Percentiles rank a stretch among this genome's conserved stretches.
Evolutionary conservation across 2,329 filamentous ascomycete genomes (phyloP).

Genomic region (Xylaria multiplex): DNA sequence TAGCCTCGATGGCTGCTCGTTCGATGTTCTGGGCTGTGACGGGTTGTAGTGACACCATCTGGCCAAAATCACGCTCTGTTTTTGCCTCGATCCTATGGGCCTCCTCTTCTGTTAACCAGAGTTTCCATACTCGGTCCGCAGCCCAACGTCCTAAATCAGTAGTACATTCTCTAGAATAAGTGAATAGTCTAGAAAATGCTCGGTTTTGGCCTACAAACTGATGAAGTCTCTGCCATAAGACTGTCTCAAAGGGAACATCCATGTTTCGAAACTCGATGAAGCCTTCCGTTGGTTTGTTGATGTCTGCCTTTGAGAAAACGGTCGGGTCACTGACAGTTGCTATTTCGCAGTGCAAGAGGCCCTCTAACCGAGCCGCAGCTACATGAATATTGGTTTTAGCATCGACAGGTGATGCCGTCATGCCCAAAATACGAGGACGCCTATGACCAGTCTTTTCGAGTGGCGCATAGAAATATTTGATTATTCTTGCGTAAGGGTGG

Average conservation of each 20-base stretch:
- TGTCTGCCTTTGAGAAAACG: conserved; percentile 64
- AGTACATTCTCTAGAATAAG: conserved; percentile 67
- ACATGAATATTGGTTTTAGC: conserved; percentile 76
- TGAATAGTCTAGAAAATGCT: conserved; percentile 66
- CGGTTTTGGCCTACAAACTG: conserved; percentile 53
- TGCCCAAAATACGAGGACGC: conserved; percentile 86
- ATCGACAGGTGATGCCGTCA: conserved; percentile 97
- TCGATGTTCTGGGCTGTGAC: conserved; percentile 40
- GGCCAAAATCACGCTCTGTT: conserved; percentile 56
- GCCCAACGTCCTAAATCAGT: conserved; percentile 83
- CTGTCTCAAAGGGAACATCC: conserved; percentile 66
- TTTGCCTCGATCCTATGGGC: conserved; percentile 68
- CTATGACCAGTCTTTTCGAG: conserved; percentile 54
- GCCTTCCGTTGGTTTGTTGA: conserved; percentile 69
- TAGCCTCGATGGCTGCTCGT: conserved; percentile 57
- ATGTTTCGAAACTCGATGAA: conserved; percentile 64
- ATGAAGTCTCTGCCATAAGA: conserved; percentile 69
- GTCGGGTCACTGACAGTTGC: conserved; percentile 71
- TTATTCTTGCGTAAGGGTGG: conserved; percentile 88
- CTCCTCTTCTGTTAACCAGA: conserved; percentile 72
- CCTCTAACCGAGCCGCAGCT: conserved; percentile 79
- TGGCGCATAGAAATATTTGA: conserved; percentile 81
- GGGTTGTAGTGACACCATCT: conserved; percentile 44
- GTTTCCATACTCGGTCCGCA: conserved; percentile 81
- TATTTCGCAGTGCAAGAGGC: conserved; percentile 81